Base-by-base conservation (phyloP, 2,329 filamentous ascomycete species). In the Venturia effusa region DNA sequence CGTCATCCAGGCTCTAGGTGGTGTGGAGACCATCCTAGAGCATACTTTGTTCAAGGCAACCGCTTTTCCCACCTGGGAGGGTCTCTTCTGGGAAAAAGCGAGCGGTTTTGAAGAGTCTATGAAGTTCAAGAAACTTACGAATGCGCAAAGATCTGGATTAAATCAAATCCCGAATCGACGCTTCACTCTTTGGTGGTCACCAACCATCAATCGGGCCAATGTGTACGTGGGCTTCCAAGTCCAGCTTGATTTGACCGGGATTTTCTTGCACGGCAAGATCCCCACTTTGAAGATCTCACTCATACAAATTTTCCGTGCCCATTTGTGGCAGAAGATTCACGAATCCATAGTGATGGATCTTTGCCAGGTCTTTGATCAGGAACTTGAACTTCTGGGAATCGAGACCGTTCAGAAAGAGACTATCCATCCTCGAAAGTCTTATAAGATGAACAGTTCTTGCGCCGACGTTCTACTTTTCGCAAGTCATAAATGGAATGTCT, bases 381-480 rank as follows among this genome's bases (percentile, higher is more conserved):
- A 99, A 74, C 80, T 99, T 54, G 94, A 99, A 75, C 92, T 94
- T 39, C 81, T 99, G 4, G 92, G 92, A 41, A 97, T 99, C 65
- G 94, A 99, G 76, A 95, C 92, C 1, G 94, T 97, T 4, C 94
- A 99, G 74, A 99, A 99, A 77, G 94, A 99, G 79, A 97, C 94
- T 0, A 99, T 99, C 66, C 94, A 99, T 80, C 94, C 94, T 62
- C 85, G 94, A 84, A 99, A 99, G 78, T 97, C 92, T 4, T 99
- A 99, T 85, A 99, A 99, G 85, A 99, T 99, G 94, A 99, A 99
- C 81, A 97, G 92, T 71, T 97, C 93, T 65, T 97, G 94, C 71
- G 94, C 95, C 4, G 94, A 99, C 75, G 97, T 99, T 67, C 82
- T 97, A 63, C 84, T 99, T 11, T 99, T 99, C 72, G 93, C 94